These are phyloP conservation scores for Ceratorhiza oryzae-sativae DNA, from an alignment of 1,284 basidiomycete species.

Conservation along the genomic window DNA sequence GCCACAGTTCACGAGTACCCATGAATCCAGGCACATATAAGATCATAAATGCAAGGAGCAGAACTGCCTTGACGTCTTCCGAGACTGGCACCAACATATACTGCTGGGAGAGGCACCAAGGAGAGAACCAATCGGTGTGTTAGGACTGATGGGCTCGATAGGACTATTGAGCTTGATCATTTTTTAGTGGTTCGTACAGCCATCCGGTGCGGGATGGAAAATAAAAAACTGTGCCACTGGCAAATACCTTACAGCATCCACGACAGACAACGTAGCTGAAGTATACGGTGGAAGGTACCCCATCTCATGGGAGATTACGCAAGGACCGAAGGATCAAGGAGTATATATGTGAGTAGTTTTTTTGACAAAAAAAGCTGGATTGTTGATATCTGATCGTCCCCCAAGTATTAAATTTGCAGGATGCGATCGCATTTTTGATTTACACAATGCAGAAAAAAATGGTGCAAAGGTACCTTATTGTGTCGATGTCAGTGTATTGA, in stretches of 20 bases:
- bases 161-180: too few relatives aligned
- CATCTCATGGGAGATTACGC: neutral
- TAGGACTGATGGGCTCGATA: too few relatives aligned
- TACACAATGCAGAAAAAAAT: neutral
- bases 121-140: neutral
- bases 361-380: too few relatives aligned
- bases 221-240: constrained; percentile 12
- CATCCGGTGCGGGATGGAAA: neutral
- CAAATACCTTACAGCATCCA: neutral
- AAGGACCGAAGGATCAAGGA: neutral
- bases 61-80: neutral
- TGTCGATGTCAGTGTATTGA: neutral
- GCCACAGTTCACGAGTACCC: too few relatives aligned
- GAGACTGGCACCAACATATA: neutral
- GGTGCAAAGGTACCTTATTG: neutral
- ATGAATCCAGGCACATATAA: constrained; percentile 10
- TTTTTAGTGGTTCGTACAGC: constrained; percentile 14
- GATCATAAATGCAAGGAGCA: neutral
- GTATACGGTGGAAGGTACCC: neutral
- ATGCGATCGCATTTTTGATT: neutral
- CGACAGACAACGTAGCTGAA: neutral
- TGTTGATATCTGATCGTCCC: neutral
- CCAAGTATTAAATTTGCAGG: constrained; percentile 9
- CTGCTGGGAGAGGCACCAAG: constrained; percentile 7
- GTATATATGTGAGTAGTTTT: neutral